Evolutionary conservation across 2,329 filamentous ascomycete genomes (phyloP).

Genomic region (Colletotrichum tofieldiae): DNA sequence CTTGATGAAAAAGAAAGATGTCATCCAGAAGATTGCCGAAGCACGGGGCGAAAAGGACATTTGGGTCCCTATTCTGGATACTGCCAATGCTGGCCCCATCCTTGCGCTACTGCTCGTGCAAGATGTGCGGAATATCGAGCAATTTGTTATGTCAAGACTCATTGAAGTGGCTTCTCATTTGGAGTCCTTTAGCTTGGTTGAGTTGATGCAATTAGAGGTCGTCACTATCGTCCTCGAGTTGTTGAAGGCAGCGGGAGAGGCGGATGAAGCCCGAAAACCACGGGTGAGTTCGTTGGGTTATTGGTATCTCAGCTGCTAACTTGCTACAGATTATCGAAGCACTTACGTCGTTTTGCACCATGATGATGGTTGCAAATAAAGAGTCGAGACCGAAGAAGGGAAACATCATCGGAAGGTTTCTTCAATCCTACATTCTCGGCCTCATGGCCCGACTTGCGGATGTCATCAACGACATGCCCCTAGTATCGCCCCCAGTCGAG

Average conservation of each 20-base stretch:
- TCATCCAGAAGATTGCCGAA: slow-evolving; percentile 86
- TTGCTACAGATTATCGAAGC: slow-evolving; percentile 62
- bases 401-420: slow-evolving; percentile 79
- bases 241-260: slow-evolving; percentile 84
- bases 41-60: slow-evolving; percentile 80
- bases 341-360: slow-evolving; percentile 62
- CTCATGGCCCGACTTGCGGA: slow-evolving; percentile 89
- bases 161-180: slow-evolving; percentile 80
- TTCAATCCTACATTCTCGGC: slow-evolving; percentile 87
- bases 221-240: slow-evolving; percentile 85
- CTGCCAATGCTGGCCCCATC: slow-evolving; percentile 70
- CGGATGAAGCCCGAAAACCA: slow-evolving; percentile 67
- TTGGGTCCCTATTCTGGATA: slow-evolving; percentile 69
- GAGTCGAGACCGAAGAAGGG: slow-evolving; percentile 64
- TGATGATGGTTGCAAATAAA: slow-evolving; percentile 58
- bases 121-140: slow-evolving; percentile 71
- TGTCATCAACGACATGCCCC: slow-evolving; percentile 77
- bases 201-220: slow-evolving; percentile 82
- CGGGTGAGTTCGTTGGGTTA: slow-evolving; percentile 65
- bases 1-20: slow-evolving; percentile 81
- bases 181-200: slow-evolving; percentile 74
- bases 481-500: slow-evolving; percentile 67
- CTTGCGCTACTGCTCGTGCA: slow-evolving; percentile 74
- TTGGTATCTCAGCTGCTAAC: background rate
- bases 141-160: slow-evolving; percentile 78